Conservation (phyloP, 2,329 filamentous ascomycete genomes). For the Pyricularia pennisetigena region DNA sequence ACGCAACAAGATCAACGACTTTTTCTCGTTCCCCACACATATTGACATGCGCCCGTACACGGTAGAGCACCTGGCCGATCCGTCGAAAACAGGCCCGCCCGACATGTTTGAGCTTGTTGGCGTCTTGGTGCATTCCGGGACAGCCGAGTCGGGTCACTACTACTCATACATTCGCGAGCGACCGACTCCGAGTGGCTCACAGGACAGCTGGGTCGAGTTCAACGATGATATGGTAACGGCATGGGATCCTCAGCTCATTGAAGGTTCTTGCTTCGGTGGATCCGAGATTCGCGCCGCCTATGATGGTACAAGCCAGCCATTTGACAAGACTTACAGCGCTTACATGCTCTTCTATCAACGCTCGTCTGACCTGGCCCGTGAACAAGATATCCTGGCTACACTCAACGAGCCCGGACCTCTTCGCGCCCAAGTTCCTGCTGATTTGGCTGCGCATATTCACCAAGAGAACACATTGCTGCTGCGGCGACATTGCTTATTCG, state of each 20-base stretch:
- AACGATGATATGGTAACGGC: conserved; percentile 77
- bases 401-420: conserved; percentile 26
- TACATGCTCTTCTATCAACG: conserved; percentile 99
- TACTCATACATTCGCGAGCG: conserved; percentile 90
- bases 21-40: conserved; percentile 74
- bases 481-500: conserved; percentile 70
- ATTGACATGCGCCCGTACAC: conserved; percentile 90
- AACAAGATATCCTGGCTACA: conserved; percentile 35
- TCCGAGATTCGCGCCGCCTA: conserved; percentile 41
- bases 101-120: conserved; percentile 94
- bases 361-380: conserved; percentile 49
- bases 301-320: conserved; percentile 33
- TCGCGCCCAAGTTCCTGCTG: conserved; percentile 32
- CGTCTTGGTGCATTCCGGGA: conserved; percentile 85
- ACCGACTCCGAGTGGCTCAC: conserved; percentile 33
- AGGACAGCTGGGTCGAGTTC: conserved; percentile 72
- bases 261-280: conserved; percentile 73
- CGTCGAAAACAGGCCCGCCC: conserved; percentile 40
- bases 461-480: conserved; percentile 65
- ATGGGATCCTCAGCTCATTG: conserved; percentile 68
- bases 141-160: conserved; percentile 90
- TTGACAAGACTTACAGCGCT: conserved; percentile 71
- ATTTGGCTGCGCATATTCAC: conserved; percentile 49
- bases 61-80: conserved; percentile 68
- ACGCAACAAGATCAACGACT: conserved; percentile 89